Base-by-base conservation (phyloP, 2,329 filamentous ascomycete genomes). In the Aspergillus pseudonomiae region DNA sequence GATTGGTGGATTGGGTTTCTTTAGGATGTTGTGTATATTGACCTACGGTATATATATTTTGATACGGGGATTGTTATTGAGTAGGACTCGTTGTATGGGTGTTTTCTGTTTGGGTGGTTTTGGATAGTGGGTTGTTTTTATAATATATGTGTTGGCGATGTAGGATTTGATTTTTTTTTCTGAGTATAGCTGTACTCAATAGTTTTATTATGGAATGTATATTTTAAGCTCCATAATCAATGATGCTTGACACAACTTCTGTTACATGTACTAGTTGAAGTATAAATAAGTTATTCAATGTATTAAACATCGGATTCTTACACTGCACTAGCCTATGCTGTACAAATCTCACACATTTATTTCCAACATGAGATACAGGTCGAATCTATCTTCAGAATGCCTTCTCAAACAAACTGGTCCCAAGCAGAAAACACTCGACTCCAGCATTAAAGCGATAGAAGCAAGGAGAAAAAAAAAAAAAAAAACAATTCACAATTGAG, bases 381-480 rank as follows among this genome's bases (percentile, higher is more conserved):
- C 32, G 32, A 55, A 39, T 55, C 52, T 55, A 55, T 55, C 52
- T 36, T 55, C 52, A 55, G 21, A 39, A 55, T 34, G 52, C 32
- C 34, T 39, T 39, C 10, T 21, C 36, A 54, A 36, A 34, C 30
- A 54, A 54, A 54, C 34, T 46, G 19, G 48, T 14, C 7, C 14
- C 26, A 16, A n/a, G 19, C 26, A 53, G 9, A 24, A 12, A 48
- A 48, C 12, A 28, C 45, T 32, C 32, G 32, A 55, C 52, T 55
- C 52, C 52, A 21, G 39, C 45, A 34, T 21, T 26, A 61, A 28
- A 46, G 16, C 12, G 34, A 30, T 32, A 50, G 3, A 32, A 48
- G 45, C 2, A 28, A 28, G 46, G 52, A 54, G 10, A 36, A 54
- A 24, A 45, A 34, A 32, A 7, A 19, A 16, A 6, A 39, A 32